A percentile compares a stretch with the other conserved stretches of the same genome.
Evolutionary conservation across 1,284 basidiomycete species (phyloP).

Genomic region (Porogramme epimiltina): DNA sequence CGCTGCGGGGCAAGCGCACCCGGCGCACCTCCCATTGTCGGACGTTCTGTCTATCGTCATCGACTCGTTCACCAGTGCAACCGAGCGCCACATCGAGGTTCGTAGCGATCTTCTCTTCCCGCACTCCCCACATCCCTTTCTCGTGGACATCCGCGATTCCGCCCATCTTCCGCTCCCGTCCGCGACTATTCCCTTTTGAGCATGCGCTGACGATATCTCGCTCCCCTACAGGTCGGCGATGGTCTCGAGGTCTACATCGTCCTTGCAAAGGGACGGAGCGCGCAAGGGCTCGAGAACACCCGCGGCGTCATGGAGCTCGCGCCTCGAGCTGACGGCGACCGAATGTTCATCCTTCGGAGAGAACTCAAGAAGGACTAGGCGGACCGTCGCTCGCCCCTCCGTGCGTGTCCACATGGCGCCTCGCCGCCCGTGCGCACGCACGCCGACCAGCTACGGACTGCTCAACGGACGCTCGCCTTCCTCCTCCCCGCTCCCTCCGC

Average conservation of each 20-base stretch:
- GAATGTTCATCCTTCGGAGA: conserved; percentile 71
- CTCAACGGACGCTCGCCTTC: conserved; percentile 1
- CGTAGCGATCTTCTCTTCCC: conserved; percentile 22
- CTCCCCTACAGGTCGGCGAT: conserved; percentile 76
- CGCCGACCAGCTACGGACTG: too few species aligned
- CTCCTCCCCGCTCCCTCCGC: background rate
- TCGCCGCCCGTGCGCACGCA: too few species aligned
- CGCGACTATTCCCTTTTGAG: background rate
- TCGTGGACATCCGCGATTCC: background rate
- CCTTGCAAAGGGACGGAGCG: conserved; percentile 65
- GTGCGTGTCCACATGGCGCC: background rate
- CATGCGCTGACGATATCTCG: background rate
- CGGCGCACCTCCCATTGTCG: conserved; percentile 77
- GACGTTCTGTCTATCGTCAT: conserved; percentile 86
- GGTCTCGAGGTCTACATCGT: conserved; percentile 90
- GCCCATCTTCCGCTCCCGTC: too few species aligned
- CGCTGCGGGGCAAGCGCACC: conserved; percentile 67
- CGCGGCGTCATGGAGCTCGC: conserved; percentile 66
- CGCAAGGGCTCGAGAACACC: conserved; percentile 62
- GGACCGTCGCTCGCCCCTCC: background rate
- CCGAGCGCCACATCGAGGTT: conserved; percentile 95
- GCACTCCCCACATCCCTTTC: background rate
- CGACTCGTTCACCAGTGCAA: conserved; percentile 92
- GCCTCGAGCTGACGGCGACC: conserved; percentile 59
- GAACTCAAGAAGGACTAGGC: conserved; percentile 71